These are phyloP conservation scores for Ophiocordyceps camponoti-saundersi DNA, from an alignment of 2,329 filamentous ascomycete genomes.

Conservation along the genomic window DNA sequence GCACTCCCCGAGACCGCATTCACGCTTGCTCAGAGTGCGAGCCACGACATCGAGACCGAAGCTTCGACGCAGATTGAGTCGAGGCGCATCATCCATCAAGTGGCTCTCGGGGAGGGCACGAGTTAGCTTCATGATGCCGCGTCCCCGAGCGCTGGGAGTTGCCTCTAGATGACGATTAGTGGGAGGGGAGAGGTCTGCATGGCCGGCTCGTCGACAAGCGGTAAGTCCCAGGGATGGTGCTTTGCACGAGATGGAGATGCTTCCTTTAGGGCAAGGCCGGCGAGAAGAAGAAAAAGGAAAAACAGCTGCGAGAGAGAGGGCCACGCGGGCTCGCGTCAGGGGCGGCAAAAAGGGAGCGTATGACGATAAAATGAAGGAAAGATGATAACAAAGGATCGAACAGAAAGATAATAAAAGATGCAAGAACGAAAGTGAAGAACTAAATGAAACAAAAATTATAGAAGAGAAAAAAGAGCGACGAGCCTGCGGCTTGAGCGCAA, in stretches of 20 bases:
- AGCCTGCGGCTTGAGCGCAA: slow-evolving; percentile 24
- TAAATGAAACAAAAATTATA: slow-evolving; percentile 3
- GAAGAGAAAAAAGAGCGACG: slow-evolving; percentile 32
- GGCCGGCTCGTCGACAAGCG: slow-evolving; percentile 3
- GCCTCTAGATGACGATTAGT: slow-evolving; percentile 2
- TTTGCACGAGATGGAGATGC: not conserved
- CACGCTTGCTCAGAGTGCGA: not conserved
- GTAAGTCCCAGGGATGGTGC: not conserved
- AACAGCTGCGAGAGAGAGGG: too few relatives aligned
- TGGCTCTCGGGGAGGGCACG: not conserved
- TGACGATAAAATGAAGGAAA: too few relatives aligned
- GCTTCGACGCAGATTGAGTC: slow-evolving; percentile 9
- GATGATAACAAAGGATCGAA: not conserved
- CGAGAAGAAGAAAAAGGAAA: not conserved
- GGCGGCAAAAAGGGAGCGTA: not conserved
- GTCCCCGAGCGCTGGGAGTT: not conserved
- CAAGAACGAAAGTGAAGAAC: slow-evolving; percentile 20
- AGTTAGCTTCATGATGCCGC: slow-evolving; percentile 2
- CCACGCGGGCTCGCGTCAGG: too few relatives aligned
- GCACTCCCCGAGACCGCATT: slow-evolving; percentile 23
- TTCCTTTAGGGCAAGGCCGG: not conserved
- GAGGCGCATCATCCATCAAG: slow-evolving; percentile 5
- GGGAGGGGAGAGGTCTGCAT: slow-evolving; percentile 5
- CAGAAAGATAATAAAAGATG: not conserved
- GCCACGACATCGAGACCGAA: slow-evolving; percentile 3